phyloP scores from a whole-genome alignment of 228 moss, liverwort and hornwort species.

The Sphagnum fallax region DNA sequence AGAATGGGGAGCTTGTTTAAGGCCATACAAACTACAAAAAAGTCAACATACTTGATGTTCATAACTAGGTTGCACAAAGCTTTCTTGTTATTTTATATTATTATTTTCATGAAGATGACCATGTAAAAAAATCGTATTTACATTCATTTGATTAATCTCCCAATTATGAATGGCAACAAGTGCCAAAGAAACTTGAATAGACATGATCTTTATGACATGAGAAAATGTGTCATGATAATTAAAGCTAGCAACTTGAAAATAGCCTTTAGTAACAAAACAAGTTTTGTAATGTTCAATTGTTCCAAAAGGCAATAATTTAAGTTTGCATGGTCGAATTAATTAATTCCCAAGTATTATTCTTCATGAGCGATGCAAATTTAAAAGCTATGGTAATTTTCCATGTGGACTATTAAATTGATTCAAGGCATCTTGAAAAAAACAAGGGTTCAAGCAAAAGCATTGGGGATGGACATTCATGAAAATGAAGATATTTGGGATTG shows the following conservation, averaged over 20 bases:
- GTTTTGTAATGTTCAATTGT: conserved; percentile 7
- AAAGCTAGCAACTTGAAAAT: conserved; percentile 1
- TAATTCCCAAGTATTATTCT: too few relatives aligned
- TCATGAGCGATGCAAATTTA: not conserved
- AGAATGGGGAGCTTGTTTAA: not conserved
- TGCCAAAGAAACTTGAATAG: not conserved
- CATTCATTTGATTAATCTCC: conserved; percentile 1
- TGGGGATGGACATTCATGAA: too few relatives aligned
- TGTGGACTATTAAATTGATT: too few relatives aligned
- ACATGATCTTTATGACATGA: not conserved
- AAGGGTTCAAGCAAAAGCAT: too few relatives aligned
- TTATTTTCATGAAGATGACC: not conserved
- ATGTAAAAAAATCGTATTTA: not conserved
- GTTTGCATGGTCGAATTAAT: too few relatives aligned
- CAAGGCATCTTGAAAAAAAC: too few relatives aligned
- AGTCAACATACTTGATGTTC: not conserved
- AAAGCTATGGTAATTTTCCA: too few relatives aligned
- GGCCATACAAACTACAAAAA: not conserved
- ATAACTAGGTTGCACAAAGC: not conserved
- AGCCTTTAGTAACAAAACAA: not conserved
- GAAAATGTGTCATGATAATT: conserved; percentile 7
- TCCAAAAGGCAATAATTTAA: not conserved
- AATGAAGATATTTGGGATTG: too few relatives aligned
- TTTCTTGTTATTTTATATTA: not conserved
- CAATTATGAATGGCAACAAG: not conserved